A percentile compares a stretch with the other conserved stretches of the same genome.
Evolutionary conservation across 805 yeast genomes (phyloP).

Genomic region (Starmera quercuum): DNA sequence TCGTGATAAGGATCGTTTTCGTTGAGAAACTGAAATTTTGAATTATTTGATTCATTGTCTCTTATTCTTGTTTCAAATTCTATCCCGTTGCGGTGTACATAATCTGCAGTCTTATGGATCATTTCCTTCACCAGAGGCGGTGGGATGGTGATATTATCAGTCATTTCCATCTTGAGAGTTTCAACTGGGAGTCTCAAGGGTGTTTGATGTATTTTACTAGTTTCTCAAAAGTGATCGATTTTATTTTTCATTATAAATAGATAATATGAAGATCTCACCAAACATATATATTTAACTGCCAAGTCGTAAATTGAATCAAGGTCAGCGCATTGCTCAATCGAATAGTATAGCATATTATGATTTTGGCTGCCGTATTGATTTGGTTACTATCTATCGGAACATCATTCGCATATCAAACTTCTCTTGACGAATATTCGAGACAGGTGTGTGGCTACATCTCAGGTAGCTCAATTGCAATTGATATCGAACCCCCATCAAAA

Average conservation of each 20-base stretch:
- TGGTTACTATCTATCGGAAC: no score
- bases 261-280: no score
- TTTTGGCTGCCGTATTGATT: no score
- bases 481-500: background rate
- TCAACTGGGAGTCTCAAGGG: no score
- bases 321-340: no score
- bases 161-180: constrained; percentile 23
- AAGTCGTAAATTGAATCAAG: no score
- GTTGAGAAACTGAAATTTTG: constrained; percentile 58
- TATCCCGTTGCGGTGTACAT: constrained; percentile 60
- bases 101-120: constrained; percentile 66
- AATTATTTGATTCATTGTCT: constrained; percentile 34
- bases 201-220: no score
- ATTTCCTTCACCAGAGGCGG: constrained; percentile 42
- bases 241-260: no score
- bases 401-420: no score
- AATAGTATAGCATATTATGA: no score
- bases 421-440: background rate
- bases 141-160: constrained; percentile 42
- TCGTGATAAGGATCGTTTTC: constrained; percentile 45
- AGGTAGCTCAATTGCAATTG: background rate
- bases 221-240: no score
- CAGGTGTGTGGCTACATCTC: background rate
- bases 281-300: no score
- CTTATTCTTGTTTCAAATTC: constrained; percentile 54